phyloP scores from a whole-genome alignment of 306 rosid species.

The Adenanthera pavonina region DNA sequence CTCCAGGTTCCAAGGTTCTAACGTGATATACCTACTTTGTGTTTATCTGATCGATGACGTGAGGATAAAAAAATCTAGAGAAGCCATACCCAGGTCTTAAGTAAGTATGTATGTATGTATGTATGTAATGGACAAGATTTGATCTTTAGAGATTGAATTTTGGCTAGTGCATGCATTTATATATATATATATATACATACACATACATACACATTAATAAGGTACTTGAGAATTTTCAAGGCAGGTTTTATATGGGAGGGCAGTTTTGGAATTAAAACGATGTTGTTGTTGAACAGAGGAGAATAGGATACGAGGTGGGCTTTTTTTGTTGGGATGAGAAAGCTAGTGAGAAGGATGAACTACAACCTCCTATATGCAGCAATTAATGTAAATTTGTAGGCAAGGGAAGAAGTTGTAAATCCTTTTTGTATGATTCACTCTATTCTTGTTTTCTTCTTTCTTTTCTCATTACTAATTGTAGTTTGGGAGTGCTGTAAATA shows the following conservation, averaged over 20 bases:
- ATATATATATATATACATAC: background rate
- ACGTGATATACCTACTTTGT: too few species aligned
- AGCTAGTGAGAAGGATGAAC: background rate
- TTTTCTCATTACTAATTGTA: background rate
- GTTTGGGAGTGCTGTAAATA: background rate
- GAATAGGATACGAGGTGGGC: background rate
- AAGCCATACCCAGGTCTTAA: background rate
- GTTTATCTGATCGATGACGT: too few species aligned
- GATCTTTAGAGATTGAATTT: background rate
- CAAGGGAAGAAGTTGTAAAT: constrained; percentile 34
- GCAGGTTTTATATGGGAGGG: background rate
- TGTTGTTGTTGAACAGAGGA: constrained; percentile 2
- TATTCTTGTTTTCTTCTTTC: background rate
- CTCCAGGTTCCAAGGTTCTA: too few species aligned
- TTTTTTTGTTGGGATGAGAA: background rate
- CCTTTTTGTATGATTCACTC: background rate
- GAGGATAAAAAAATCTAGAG: too few species aligned
- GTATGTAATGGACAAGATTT: background rate
- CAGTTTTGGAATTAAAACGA: background rate
- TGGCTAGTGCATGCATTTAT: background rate
- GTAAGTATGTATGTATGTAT: background rate
- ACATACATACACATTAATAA: background rate
- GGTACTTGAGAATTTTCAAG: background rate
- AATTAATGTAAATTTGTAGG: constrained; percentile 14
- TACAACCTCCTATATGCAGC: constrained; percentile 1